Conservation (phyloP, 306 rosid species). For the Cicer judaicum region DNA sequence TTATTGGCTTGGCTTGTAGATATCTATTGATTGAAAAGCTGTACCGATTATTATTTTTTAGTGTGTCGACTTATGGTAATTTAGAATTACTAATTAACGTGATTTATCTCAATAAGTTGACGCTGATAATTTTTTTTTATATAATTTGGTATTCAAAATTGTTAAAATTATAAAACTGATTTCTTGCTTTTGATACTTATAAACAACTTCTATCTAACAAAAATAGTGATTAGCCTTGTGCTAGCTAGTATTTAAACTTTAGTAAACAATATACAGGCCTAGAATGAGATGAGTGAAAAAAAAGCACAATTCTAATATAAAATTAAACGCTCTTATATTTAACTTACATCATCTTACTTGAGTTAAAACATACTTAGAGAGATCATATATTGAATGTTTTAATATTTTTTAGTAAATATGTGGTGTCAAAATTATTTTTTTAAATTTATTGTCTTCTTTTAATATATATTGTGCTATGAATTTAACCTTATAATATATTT, state of each 20-base stretch:
- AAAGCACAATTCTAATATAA: not conserved
- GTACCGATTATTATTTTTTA: no score
- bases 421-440: no score
- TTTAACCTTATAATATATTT: no score
- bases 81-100: no score
- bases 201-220: not conserved
- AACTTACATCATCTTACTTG: not conserved
- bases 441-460: no score
- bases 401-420: no score
- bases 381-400: no score
- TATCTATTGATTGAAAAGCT: no score
- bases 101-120: not conserved
- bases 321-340: not conserved
- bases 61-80: no score
- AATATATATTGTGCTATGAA: no score
- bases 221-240: constrained; percentile 24
- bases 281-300: constrained; percentile 17
- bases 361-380: no score
- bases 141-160: not conserved
- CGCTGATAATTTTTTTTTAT: not conserved
- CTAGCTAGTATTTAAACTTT: not conserved
- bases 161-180: not conserved
- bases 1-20: no score
- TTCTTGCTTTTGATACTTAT: not conserved
- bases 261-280: not conserved